Base-by-base conservation (phyloP, 768 basidiomycete species). In the Phylloporus scabripes region DNA sequence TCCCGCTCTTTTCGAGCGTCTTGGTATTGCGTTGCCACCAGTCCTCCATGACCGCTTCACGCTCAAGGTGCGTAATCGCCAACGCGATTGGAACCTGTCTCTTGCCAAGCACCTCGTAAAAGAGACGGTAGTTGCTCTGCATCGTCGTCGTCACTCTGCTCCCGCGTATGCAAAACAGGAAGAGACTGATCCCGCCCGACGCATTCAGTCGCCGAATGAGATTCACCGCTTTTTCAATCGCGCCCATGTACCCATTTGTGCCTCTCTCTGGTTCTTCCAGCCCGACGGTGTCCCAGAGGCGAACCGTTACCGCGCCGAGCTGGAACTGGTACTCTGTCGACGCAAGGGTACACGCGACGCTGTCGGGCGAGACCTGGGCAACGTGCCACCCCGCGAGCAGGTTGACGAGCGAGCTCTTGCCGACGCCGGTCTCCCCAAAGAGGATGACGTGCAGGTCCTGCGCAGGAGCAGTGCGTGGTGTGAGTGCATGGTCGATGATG, bases 381-480 rank as follows among this genome's bases (percentile, higher is more conserved):
- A 65, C 46, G 14, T 46, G 66, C 57, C 49, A 69, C 52, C 61
- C 66, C 5, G 60, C 56, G 38, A 76, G 53, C 58, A 76, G 67
- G 40, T 75, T 76, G 42, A 66, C 55, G 29, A 66, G 53, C 9
- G 67, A 69, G 24, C 65, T 67, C 39, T 66, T 66, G 5, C 64
- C 64, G n/a, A 58, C 50, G 15, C 74, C 74, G 0, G 70, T 63
- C 45, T 74, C 70, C 0, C 74, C 74, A 41, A 75, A 76, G 17
- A 76, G 46, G 17, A 75, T 57, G 41, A 74, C 42, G 39, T 70
- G 61, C 12, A 62, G 33, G 45, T 63, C 59, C 36, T 58, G 56
- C 0, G 50, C 2, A 33, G 61, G 53, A 10, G 32, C 42, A 23
- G 44, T 50, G 4, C 59, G 61, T 7, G 61, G 59, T 0, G 48